A percentile compares a stretch with the other conserved stretches of the same genome.
Conservation (phyloP, 495 filamentous ascomycete species). For the Aeminium ludgeri region DNA sequence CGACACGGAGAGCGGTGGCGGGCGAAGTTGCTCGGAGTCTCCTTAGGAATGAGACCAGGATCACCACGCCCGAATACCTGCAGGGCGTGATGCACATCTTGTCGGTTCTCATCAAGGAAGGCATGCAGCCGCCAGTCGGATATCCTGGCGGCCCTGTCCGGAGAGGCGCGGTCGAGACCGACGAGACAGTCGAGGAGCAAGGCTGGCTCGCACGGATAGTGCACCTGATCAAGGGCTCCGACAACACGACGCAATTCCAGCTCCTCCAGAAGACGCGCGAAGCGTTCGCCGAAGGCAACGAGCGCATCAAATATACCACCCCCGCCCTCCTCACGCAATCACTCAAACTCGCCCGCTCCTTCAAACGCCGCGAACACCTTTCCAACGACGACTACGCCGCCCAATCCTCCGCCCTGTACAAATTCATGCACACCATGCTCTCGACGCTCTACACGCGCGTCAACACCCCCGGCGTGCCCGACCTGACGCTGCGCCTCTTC, state of each 20-base stretch:
- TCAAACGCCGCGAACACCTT: slow-evolving; percentile 83
- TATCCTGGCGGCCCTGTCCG: slow-evolving; percentile 62
- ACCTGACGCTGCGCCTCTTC: slow-evolving; percentile 76
- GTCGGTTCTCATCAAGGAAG: slow-evolving; percentile 83
- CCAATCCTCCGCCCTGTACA: slow-evolving; percentile 75
- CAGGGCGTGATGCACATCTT: slow-evolving; percentile 79
- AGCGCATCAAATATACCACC: slow-evolving; percentile 86
- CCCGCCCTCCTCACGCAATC: slow-evolving; percentile 83
- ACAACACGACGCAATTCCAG: slow-evolving; percentile 82
- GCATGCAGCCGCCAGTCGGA: slow-evolving; percentile 63
- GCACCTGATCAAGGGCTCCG: slow-evolving; percentile 63
- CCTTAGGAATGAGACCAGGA: slow-evolving; percentile 59
- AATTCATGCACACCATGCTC: slow-evolving; percentile 78
- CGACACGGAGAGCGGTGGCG: slow-evolving; percentile 76
- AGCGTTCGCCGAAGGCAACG: slow-evolving; percentile 81
- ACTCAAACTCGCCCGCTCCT: slow-evolving; percentile 73
- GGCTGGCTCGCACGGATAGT: slow-evolving; percentile 86
- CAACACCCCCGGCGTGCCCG: slow-evolving; percentile 49
- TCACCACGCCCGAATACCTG: slow-evolving; percentile 58
- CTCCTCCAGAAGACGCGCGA: slow-evolving; percentile 79
- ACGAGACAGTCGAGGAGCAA: slow-evolving; percentile 95
- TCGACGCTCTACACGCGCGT: slow-evolving; percentile 82
- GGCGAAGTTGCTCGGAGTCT: slow-evolving; percentile 67
- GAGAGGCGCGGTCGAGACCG: slow-evolving; percentile 56
- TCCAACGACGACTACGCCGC: slow-evolving; percentile 91